Evolutionary conservation across 495 filamentous ascomycete genomes (phyloP).

Genomic region (Penicillium atrosanguineum): DNA sequence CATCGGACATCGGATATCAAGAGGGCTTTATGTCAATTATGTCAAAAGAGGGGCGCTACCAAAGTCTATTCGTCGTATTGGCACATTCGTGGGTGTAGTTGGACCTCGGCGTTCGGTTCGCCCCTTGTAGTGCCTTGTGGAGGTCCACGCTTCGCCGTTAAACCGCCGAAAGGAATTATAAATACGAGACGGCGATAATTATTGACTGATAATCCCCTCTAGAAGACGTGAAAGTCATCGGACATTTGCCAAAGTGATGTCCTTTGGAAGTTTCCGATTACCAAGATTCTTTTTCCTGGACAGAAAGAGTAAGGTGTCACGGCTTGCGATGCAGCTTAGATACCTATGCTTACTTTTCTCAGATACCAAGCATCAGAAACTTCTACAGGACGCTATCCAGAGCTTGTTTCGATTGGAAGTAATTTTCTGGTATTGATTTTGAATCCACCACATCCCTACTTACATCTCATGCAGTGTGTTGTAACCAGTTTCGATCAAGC

Average conservation of each 20-base stretch:
- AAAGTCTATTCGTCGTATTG: constrained; percentile 2
- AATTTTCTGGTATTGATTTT: background rate
- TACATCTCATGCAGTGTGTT: constrained; percentile 62
- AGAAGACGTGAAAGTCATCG: no score
- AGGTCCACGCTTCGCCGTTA: constrained; percentile 4
- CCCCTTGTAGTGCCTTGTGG: background rate
- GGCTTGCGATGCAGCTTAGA: no score
- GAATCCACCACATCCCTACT: background rate
- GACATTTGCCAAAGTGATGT: no score
- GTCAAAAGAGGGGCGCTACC: constrained; percentile 1
- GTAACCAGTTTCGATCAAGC: constrained; percentile 73
- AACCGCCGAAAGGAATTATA: constrained; percentile 4
- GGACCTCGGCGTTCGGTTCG: constrained; percentile 24
- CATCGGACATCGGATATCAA: no score
- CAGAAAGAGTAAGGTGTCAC: no score
- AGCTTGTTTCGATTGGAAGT: background rate
- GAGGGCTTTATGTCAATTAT: background rate
- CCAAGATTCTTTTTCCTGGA: no score
- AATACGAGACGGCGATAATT: background rate
- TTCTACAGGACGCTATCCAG: no score
- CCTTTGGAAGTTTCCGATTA: no score
- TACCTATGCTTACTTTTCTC: no score
- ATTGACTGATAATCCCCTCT: background rate
- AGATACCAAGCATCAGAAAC: no score
- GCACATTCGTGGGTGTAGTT: constrained; percentile 1